Percentiles rank a stretch among this genome's conserved stretches.
Evolutionary conservation across 2,329 filamentous ascomycete genomes (phyloP).

Genomic region (Capronia epimyces): DNA sequence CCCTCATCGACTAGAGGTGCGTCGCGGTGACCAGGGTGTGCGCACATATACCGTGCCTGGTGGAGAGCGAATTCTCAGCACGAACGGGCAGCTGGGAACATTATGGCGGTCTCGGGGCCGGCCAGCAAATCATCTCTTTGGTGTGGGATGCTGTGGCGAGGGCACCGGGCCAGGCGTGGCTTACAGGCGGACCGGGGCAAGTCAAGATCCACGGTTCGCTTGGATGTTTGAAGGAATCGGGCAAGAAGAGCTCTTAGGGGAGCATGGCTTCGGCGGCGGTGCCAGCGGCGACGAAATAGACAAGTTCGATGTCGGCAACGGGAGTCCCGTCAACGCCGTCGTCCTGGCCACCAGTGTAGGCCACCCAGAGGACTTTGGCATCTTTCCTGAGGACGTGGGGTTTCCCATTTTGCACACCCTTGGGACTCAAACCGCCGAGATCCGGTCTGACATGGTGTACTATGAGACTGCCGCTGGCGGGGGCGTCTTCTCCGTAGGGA

Average conservation of each 20-base stretch:
- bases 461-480: slow-evolving; percentile 26
- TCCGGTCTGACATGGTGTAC: slow-evolving; percentile 28
- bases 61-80: slow-evolving; percentile 31
- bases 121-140: slow-evolving; percentile 32
- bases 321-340: slow-evolving; percentile 31
- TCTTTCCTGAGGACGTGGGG: slow-evolving; percentile 7
- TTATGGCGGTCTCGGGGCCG: slow-evolving; percentile 34
- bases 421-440: slow-evolving; percentile 20
- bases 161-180: slow-evolving; percentile 32
- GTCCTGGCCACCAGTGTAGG: slow-evolving; percentile 28
- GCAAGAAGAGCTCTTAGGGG: slow-evolving; percentile 20
- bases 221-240: slow-evolving; percentile 26
- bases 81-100: slow-evolving; percentile 33
- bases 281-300: slow-evolving; percentile 37
- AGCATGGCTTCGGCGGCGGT: slow-evolving; percentile 32
- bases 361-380: slow-evolving; percentile 22
- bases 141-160: slow-evolving; percentile 31
- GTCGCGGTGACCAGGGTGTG: slow-evolving; percentile 32
- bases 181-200: slow-evolving; percentile 25
- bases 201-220: slow-evolving; percentile 15
- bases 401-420: slow-evolving; percentile 27
- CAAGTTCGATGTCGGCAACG: slow-evolving; percentile 32
- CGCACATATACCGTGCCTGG: slow-evolving; percentile 30
- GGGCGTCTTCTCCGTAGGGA: slow-evolving; percentile 29
- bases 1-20: slow-evolving; percentile 33